Percentiles rank a stretch among this genome's conserved stretches.
Evolutionary conservation across 495 filamentous ascomycete species (phyloP).

Genomic region (Hypoxylon subgilvum): DNA sequence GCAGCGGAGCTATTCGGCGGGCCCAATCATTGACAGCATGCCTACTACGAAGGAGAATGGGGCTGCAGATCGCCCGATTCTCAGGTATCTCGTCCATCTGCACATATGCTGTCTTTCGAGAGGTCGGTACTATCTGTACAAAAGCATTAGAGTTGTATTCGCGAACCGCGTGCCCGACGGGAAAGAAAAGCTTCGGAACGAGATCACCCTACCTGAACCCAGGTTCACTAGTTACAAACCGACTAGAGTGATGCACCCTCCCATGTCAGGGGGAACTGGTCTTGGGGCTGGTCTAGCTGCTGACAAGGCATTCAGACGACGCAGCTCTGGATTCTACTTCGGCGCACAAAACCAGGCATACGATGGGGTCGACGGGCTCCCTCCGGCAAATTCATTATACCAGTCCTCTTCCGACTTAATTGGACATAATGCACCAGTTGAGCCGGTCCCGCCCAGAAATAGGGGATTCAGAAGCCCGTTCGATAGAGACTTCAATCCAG

Average conservation of each 20-base stretch:
- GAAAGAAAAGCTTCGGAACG: slow-evolving; percentile 90
- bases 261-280: slow-evolving; percentile 34
- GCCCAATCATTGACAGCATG: slow-evolving; percentile 78
- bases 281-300: slow-evolving; percentile 51
- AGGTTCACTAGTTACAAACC: slow-evolving; percentile 86
- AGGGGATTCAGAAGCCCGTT: slow-evolving; percentile 14
- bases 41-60: slow-evolving; percentile 37
- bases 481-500: slow-evolving; percentile 18
- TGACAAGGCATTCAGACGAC: slow-evolving; percentile 63
- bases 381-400: slow-evolving; percentile 32
- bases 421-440: slow-evolving; percentile 35
- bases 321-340: slow-evolving; percentile 61
- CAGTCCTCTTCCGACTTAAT: slow-evolving; percentile 29
- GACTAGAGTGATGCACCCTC: slow-evolving; percentile 54
- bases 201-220: slow-evolving; percentile 88
- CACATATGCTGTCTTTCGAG: slow-evolving; percentile 88
- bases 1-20: slow-evolving; percentile 91
- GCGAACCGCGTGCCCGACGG: slow-evolving; percentile 97
- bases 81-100: slow-evolving; percentile 91
- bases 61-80: slow-evolving; percentile 70
- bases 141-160: slow-evolving; percentile 92
- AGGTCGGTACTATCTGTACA: slow-evolving; percentile 89
- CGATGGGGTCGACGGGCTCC: slow-evolving; percentile 45
- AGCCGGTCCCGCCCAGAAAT: slow-evolving; percentile 46
- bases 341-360: slow-evolving; percentile 40